Conservation (phyloP, 306 rosid genomes). For the Morella rubra region DNA sequence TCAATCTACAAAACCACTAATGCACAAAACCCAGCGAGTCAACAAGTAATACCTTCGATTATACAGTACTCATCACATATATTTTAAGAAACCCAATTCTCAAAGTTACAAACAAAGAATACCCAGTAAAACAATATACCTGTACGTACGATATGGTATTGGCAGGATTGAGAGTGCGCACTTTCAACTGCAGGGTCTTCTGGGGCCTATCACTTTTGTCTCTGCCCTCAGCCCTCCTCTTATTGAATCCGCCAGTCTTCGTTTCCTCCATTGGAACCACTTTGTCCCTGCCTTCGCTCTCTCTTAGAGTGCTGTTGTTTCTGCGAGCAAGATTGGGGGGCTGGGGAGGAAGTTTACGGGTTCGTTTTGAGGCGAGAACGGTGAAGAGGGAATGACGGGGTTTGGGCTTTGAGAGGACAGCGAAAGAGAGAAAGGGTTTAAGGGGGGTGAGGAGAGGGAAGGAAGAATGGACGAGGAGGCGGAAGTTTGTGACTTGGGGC, state of each 20-base stretch:
- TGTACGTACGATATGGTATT: slow-evolving; percentile 74
- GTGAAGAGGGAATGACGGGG: slow-evolving; percentile 37
- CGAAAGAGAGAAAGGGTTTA: slow-evolving; percentile 25
- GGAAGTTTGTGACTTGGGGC: slow-evolving; percentile 51
- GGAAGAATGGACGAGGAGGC: slow-evolving; percentile 33
- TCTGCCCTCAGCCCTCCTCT: slow-evolving; percentile 73
- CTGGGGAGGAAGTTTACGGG: slow-evolving; percentile 31
- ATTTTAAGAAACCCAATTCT: neutral
- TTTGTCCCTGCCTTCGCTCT: slow-evolving; percentile 7
- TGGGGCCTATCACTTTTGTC: slow-evolving; percentile 47
- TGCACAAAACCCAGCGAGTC: neutral
- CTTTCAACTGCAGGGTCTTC: slow-evolving; percentile 57
- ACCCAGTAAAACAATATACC: slow-evolving; percentile 33
- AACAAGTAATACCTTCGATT: neutral
- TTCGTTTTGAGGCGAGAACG: slow-evolving; percentile 41
- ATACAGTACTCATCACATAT: neutral
- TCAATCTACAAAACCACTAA: neutral
- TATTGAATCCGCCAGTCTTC: slow-evolving; percentile 51
- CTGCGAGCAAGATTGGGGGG: slow-evolving; percentile 36
- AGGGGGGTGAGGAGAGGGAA: slow-evolving; percentile 17
- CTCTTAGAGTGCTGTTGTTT: slow-evolving; percentile 29
- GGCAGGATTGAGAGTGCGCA: slow-evolving; percentile 62
- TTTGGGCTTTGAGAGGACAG: slow-evolving; percentile 20
- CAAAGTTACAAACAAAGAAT: neutral
- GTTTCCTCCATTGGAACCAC: slow-evolving; percentile 41